Percentiles rank a stretch among this genome's conserved stretches.
These are phyloP conservation scores for Panicum hallii DNA, from an alignment of 202 grass and related monocot genomes.

Conservation along the genomic window DNA sequence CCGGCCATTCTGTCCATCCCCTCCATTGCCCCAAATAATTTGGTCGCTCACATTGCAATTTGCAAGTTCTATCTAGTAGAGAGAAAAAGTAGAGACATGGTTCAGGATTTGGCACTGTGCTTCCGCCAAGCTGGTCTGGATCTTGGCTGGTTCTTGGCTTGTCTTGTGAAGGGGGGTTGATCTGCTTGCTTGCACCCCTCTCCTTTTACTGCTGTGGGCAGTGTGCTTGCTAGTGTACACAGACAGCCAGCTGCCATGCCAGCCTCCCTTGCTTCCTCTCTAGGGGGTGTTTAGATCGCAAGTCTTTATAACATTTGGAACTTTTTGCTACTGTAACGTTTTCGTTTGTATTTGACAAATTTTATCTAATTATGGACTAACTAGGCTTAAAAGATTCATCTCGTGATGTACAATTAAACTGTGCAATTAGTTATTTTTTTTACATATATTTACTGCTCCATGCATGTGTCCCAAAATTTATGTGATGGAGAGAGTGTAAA, in stretches of 20 bases:
- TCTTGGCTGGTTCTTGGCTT: slow-evolving; percentile 40
- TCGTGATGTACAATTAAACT: no score
- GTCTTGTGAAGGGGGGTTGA: slow-evolving; percentile 26
- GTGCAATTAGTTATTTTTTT: no score
- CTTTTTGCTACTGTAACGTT: no score
- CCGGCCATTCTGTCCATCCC: background rate
- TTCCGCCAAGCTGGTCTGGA: slow-evolving; percentile 7
- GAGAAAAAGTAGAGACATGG: no score
- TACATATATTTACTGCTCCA: no score
- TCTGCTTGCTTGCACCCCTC: background rate
- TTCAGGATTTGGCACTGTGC: background rate
- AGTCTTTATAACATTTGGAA: no score
- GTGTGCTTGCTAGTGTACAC: background rate
- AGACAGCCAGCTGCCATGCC: background rate
- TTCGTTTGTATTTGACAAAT: no score
- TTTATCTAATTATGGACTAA: no score
- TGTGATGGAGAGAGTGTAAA: no score
- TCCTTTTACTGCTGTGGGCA: background rate
- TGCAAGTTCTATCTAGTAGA: background rate
- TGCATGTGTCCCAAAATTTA: no score
- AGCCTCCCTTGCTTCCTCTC: background rate
- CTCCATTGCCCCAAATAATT: background rate
- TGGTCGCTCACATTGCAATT: background rate
- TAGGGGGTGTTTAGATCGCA: no score
- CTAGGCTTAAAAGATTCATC: no score